A percentile compares a stretch with the other conserved stretches of the same genome.
Evolutionary conservation across 2,329 filamentous ascomycete species (phyloP).

Genomic region (Emergomyces africanus): DNA sequence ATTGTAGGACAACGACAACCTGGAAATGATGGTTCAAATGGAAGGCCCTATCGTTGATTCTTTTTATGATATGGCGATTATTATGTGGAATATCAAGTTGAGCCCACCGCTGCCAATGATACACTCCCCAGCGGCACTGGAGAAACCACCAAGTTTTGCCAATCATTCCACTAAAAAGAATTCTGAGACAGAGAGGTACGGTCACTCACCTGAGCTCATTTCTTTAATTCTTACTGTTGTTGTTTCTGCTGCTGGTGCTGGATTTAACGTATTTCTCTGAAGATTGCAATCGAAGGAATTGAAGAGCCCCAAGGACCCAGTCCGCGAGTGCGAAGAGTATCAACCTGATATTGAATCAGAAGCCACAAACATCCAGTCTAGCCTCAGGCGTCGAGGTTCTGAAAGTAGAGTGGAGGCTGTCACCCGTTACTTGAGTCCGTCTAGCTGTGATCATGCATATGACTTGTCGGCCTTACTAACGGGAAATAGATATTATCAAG

Average conservation of each 20-base stretch:
- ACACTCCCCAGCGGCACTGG: constrained; percentile 34
- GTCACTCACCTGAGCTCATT: neutral
- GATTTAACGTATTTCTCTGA: neutral
- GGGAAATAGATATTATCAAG: constrained; percentile 37
- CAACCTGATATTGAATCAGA: constrained; percentile 50
- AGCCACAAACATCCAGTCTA: constrained; percentile 47
- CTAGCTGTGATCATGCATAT: constrained; percentile 4
- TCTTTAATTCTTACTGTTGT: neutral
- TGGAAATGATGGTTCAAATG: constrained; percentile 68
- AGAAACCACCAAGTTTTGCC: constrained; percentile 14
- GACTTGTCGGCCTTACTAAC: neutral
- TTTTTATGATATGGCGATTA: constrained; percentile 59
- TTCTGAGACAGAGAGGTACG: constrained; percentile 1
- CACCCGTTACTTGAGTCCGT: constrained; percentile 48
- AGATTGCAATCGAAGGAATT: neutral
- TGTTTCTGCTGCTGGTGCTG: neutral
- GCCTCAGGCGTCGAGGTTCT: constrained; percentile 36
- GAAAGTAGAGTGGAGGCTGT: constrained; percentile 48
- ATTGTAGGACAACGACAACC: constrained; percentile 56
- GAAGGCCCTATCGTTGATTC: constrained; percentile 67
- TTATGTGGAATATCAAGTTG: constrained; percentile 56
- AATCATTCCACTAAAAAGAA: neutral
- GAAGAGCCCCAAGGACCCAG: neutral
- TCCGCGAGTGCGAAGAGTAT: constrained; percentile 28
- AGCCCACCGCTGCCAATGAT: constrained; percentile 47